Base-by-base conservation (phyloP, 2,329 filamentous ascomycete genomes). In the Colletotrichum destructivum region DNA sequence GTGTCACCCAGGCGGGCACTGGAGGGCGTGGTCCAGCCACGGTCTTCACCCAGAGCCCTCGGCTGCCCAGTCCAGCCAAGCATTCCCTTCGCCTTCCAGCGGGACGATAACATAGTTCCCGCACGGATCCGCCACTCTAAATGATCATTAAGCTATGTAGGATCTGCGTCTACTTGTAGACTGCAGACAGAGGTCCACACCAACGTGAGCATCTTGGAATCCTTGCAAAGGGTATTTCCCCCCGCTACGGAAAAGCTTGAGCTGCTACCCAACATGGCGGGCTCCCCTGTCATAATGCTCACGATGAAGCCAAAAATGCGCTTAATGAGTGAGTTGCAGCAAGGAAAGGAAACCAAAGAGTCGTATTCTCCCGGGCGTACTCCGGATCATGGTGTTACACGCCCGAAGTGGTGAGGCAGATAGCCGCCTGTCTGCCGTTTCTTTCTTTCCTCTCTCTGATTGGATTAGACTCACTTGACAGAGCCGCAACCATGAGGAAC, bases 381-480 rank as follows among this genome's bases (percentile, higher is more conserved):
- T 40, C 60, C 46, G 44, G n/a, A 6, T 51, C 18, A 40, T 18
- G n/a, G 31, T 6, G 16, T 26, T 13, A 26, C n/a, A 18, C 2
- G 13, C 18, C 26, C n/a, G 46, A 31, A 62, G 46, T 15, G 4
- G 13, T 4, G n/a, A 2, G 5, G 2, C n/a, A 23, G 57, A 23
- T 46, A 51, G 59, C n/a, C 59, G 46, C 46, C 46, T 4, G 16
- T 51, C 31, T 21, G 46, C 46, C 15, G 16, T 40, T 6, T 2
- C 59, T 9, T 51, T 62, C 26, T 26, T 26, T 49, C 49, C 40
- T 70, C 26, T 47, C 47, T 44, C 47, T 44, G 47, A 70, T 67
- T 67, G 55, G 62, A 26, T 56, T 0, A 12, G 35, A n/a, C 31
- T 31, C 26, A 26, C 26, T 26, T 4, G 26, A 26, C 3, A 40